A percentile compares a stretch with the other conserved stretches of the same genome.
Conservation (phyloP, 257 asterid genomes). For the Phtheirospermum japonicum region DNA sequence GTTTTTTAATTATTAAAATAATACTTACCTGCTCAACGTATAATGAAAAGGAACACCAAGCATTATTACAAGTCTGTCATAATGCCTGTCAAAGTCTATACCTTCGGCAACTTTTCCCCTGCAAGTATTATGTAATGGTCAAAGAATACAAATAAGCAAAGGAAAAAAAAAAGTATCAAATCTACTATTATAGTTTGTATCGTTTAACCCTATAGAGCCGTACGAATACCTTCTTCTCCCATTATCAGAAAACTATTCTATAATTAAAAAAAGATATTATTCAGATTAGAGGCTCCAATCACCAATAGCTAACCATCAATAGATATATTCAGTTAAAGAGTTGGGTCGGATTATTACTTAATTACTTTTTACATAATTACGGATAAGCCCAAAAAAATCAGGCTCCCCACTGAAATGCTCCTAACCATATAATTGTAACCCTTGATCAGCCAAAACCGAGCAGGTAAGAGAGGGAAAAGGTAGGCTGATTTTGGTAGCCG, state of each 20-base stretch:
- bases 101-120: constrained; percentile 99
- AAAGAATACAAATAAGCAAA: neutral
- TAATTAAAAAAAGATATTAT: too few relatives aligned
- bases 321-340: neutral
- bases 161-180: constrained; percentile 17
- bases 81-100: constrained; percentile 96
- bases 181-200: neutral
- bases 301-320: too few relatives aligned
- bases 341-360: too few relatives aligned
- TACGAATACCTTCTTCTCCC: neutral
- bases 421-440: too few relatives aligned
- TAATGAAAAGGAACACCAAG: constrained; percentile 95
- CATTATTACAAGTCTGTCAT: constrained; percentile 97
- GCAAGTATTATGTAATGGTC: constrained; percentile 27
- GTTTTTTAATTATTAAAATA: neutral
- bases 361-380: too few relatives aligned
- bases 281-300: too few relatives aligned
- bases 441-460: too few relatives aligned
- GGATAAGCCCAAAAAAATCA: too few relatives aligned
- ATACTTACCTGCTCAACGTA: constrained; percentile 79
- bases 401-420: too few relatives aligned
- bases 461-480: too few relatives aligned
- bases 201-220: neutral
- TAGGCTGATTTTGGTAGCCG: too few relatives aligned
- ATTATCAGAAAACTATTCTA: neutral